Percentiles rank a stretch among this genome's conserved stretches.
Evolutionary conservation across 2,329 filamentous ascomycete species (phyloP).

Genomic region (Aschersonia sp.): DNA sequence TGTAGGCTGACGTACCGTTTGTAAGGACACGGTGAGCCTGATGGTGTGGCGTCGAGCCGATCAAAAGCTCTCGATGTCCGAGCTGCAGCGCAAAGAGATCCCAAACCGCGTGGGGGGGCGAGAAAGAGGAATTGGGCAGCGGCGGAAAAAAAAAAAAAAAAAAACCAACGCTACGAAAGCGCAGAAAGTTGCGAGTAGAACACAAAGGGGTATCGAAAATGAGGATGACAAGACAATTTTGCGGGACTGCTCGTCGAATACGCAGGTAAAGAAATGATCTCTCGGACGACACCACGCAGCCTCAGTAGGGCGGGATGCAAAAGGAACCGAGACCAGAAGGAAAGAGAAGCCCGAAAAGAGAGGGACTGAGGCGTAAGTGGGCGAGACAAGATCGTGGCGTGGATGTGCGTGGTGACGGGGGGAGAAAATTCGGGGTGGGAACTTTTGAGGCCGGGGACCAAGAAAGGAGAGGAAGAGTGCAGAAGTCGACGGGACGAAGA

Average conservation of each 20-base stretch:
- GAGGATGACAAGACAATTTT: neutral
- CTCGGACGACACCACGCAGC: constrained; percentile 1
- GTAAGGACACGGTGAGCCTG: neutral
- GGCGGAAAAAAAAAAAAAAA: constrained; percentile 1
- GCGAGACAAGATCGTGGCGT: constrained; percentile 7
- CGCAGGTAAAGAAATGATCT: neutral
- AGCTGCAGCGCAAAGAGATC: neutral
- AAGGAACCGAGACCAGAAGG: neutral
- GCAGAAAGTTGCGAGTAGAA: constrained; percentile 6
- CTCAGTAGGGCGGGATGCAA: constrained; percentile 1
- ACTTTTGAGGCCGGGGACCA: constrained; percentile 3
- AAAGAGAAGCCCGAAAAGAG: constrained; percentile 3
- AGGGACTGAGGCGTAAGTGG: constrained; percentile 5
- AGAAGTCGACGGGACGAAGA: constrained; percentile 6
- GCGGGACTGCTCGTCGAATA: constrained; percentile 1
- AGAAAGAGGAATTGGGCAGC: constrained; percentile 1
- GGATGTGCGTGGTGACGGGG: constrained; percentile 3
- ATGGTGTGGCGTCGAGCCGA: neutral
- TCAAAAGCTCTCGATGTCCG: no score
- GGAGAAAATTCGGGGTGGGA: constrained; percentile 9
- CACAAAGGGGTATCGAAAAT: constrained; percentile 7
- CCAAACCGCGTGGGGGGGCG: neutral
- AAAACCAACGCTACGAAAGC: constrained; percentile 5
- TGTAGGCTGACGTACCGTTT: neutral
- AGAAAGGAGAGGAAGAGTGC: constrained; percentile 6